Evolutionary conservation across 345 rosid species (phyloP).

Genomic region (Iberis pinnata): DNA sequence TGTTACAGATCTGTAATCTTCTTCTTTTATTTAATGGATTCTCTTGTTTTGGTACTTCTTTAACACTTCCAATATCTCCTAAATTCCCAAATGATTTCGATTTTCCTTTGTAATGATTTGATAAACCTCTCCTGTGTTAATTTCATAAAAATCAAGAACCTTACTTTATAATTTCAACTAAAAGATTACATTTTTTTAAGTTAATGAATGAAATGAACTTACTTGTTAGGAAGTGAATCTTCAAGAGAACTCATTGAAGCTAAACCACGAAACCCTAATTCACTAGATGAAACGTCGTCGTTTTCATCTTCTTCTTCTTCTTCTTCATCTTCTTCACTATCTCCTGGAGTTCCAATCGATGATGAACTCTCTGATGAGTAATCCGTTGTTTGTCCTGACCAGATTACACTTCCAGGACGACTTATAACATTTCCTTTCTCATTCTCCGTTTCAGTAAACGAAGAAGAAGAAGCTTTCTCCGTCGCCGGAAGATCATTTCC

Average conservation of each 20-base stretch:
- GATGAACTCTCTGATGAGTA: conserved; percentile 53
- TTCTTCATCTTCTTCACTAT: conserved; percentile 36
- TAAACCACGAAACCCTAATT: conserved; percentile 16
- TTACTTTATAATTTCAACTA: not conserved
- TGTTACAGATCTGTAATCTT: conserved; percentile 49
- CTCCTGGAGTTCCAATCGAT: conserved; percentile 62
- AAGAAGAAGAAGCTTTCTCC: conserved; percentile 25
- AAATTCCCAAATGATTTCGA: conserved; percentile 77
- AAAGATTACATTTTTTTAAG: not conserved
- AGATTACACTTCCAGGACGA: conserved; percentile 27
- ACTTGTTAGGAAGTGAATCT: conserved; percentile 63
- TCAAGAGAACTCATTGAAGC: conserved; percentile 46
- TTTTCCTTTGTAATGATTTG: conserved; percentile 72
- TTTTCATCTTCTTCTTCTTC: conserved; percentile 23
- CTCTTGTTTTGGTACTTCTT: conserved; percentile 68
- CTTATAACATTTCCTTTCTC: conserved; percentile 9
- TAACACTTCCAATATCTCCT: conserved; percentile 45
- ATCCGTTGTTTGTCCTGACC: conserved; percentile 28
- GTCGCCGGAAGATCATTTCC: conserved; percentile 24
- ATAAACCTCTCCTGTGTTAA: conserved; percentile 83
- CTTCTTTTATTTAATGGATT: conserved; percentile 77
- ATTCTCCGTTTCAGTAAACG: not conserved
- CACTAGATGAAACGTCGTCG: conserved; percentile 31
- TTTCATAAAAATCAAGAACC: not conserved
- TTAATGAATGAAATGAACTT: conserved; percentile 6